Percentiles rank a stretch among this genome's conserved stretches.
These are phyloP conservation scores for Aphanomyces stellatus DNA, from an alignment of 352 stramenopile species.

Conservation along the genomic window DNA sequence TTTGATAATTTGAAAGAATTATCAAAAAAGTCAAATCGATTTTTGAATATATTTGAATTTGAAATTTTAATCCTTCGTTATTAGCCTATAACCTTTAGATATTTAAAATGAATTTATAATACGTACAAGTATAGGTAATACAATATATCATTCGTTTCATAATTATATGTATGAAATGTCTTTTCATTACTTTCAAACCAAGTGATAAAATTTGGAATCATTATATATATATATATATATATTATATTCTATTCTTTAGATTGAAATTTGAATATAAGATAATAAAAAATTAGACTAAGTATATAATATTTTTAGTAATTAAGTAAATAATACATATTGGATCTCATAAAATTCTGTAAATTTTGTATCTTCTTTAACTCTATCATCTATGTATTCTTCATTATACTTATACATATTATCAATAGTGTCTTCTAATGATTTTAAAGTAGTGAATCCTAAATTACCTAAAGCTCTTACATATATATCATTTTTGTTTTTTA, in stretches of 20 bases:
- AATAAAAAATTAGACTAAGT: not conserved
- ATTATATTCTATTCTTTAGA: constrained; percentile 12
- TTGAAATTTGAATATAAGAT: constrained; percentile 13
- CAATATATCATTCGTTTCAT: not conserved
- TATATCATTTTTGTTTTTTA: not conserved
- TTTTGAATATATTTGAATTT: not conserved
- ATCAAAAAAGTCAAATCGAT: no score
- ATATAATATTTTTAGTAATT: not conserved
- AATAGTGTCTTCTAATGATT: not conserved
- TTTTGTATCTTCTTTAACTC: constrained; percentile 2
- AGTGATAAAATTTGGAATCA: not conserved
- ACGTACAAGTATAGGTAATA: no score
- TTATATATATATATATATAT: constrained; percentile 2
- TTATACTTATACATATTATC: constrained; percentile 3
- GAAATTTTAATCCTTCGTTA: constrained; percentile 4
- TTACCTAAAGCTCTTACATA: not conserved
- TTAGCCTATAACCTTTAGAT: no score
- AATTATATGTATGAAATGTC: constrained; percentile 11
- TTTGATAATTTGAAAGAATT: not conserved
- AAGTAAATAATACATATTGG: not conserved
- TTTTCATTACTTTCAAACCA: not conserved
- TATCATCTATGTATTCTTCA: not conserved
- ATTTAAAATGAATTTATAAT: no score
- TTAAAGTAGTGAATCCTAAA: not conserved
- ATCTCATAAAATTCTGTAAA: constrained; percentile 8